phyloP scores from a whole-genome alignment of 352 stramenopile genomes.

The Saprolegnia diclina region DNA sequence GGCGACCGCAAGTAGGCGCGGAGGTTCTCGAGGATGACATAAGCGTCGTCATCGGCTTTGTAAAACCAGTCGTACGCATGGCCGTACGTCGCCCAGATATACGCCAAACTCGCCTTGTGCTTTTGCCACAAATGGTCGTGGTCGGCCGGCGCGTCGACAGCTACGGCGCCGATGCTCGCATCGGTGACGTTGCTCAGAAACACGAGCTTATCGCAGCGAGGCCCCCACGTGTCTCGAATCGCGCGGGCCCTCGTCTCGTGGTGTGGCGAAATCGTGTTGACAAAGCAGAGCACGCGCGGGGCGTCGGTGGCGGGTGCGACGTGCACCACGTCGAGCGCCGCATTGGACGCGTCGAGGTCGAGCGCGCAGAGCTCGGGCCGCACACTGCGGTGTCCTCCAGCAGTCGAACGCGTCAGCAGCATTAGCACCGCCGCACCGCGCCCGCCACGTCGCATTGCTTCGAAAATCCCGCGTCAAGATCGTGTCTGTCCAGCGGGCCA shows the following conservation, averaged over 20 bases:
- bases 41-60: slow-evolving; percentile 28
- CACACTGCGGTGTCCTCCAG: no score
- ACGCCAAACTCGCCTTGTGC: slow-evolving; percentile 24
- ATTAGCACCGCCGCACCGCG: background rate
- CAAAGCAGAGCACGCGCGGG: slow-evolving; percentile 27
- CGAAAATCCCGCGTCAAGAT: background rate
- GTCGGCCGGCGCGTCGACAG: slow-evolving; percentile 11
- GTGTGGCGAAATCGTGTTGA: slow-evolving; percentile 26
- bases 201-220: slow-evolving; percentile 23
- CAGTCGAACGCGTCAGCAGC: background rate
- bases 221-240: slow-evolving; percentile 25
- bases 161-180: background rate
- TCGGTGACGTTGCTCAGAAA: slow-evolving; percentile 29
- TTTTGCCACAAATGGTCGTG: slow-evolving; percentile 28
- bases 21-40: slow-evolving; percentile 29
- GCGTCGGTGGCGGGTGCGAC: slow-evolving; percentile 30
- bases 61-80: slow-evolving; percentile 30
- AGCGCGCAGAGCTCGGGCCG: background rate
- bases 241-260: slow-evolving; percentile 17
- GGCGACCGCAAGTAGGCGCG: slow-evolving; percentile 24
- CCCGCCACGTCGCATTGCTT: background rate
- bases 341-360: slow-evolving; percentile 42
- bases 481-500: no score
- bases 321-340: slow-evolving; percentile 40
- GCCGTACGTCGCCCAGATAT: slow-evolving; percentile 25